Percentiles rank a stretch among this genome's conserved stretches.
Evolutionary conservation across 2,329 filamentous ascomycete genomes (phyloP).

Genomic region (Geosmithia flava): DNA sequence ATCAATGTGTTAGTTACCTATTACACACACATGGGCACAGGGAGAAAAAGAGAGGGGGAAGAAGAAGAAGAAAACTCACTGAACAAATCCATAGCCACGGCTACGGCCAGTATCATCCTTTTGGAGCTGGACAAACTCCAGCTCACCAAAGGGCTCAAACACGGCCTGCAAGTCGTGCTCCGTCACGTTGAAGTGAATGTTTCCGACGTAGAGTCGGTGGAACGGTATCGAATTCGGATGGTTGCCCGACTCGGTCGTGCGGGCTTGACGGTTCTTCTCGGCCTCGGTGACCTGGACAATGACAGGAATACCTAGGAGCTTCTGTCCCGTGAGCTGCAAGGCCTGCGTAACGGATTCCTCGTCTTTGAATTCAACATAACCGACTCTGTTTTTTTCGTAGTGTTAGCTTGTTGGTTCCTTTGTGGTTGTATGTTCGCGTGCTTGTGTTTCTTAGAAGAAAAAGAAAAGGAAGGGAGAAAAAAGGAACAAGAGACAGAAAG

Average conservation of each 20-base stretch:
- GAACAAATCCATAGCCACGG: constrained; percentile 95
- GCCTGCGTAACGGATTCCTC: constrained; percentile 90
- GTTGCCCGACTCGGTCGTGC: constrained; percentile 55
- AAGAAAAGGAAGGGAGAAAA: not conserved
- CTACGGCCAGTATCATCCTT: constrained; percentile 88
- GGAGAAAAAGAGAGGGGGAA: not conserved
- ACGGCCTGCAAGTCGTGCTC: constrained; percentile 92
- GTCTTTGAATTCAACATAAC: constrained; percentile 97
- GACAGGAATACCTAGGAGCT: constrained; percentile 94
- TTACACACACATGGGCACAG: not conserved
- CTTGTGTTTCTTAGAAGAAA: too few species aligned
- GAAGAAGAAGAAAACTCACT: constrained; percentile 49
- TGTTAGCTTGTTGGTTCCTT: constrained; percentile 20
- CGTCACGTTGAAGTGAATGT: constrained; percentile 98
- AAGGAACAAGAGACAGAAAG: too few species aligned
- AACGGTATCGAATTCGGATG: constrained; percentile 82
- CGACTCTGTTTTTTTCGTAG: constrained; percentile 54
- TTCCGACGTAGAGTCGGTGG: constrained; percentile 96
- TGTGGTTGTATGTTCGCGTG: not conserved
- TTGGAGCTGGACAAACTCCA: constrained; percentile 95
- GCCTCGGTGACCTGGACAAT: constrained; percentile 98
- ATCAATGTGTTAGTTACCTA: constrained; percentile 17
- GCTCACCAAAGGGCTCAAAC: constrained; percentile 93
- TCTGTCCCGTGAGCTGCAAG: constrained; percentile 96
- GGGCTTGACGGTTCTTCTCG: constrained; percentile 96